phyloP scores from a whole-genome alignment of 345 rosid species.

The Murraya paniculata region DNA sequence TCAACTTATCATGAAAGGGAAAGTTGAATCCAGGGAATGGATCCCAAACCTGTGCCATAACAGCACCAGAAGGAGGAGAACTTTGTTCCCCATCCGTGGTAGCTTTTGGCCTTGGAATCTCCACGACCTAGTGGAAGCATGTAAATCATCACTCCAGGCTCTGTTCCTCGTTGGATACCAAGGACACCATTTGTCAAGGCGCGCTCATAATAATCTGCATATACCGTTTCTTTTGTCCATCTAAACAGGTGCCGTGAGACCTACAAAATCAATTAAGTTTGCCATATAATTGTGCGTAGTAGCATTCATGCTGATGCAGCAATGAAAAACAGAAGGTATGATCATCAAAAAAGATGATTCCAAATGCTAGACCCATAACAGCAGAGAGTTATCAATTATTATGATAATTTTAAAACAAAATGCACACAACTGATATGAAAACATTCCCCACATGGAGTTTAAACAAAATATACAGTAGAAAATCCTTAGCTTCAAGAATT shows the following conservation, averaged over 20 bases:
- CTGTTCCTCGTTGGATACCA: conserved; percentile 82
- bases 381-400: background rate
- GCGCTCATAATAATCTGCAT: conserved; percentile 94
- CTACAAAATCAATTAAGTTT: conserved; percentile 28
- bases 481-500: conserved; percentile 1
- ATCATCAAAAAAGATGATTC: background rate
- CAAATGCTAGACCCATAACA: background rate
- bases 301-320: background rate
- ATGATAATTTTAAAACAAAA: background rate
- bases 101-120: conserved; percentile 67
- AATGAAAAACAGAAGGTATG: background rate
- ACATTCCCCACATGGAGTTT: background rate
- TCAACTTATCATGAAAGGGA: background rate
- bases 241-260: conserved; percentile 84
- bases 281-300: too few relatives aligned
- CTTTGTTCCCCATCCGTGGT: conserved; percentile 85
- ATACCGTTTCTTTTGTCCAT: conserved; percentile 88
- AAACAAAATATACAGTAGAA: background rate
- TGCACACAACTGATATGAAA: background rate
- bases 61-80: conserved; percentile 91
- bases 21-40: background rate
- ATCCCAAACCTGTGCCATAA: conserved; percentile 78
- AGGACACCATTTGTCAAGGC: conserved; percentile 89
- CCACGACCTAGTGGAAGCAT: conserved; percentile 86
- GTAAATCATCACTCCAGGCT: conserved; percentile 93